Base-by-base conservation (phyloP, 768 basidiomycete species). In the Clitopilus passeckerianus region DNA sequence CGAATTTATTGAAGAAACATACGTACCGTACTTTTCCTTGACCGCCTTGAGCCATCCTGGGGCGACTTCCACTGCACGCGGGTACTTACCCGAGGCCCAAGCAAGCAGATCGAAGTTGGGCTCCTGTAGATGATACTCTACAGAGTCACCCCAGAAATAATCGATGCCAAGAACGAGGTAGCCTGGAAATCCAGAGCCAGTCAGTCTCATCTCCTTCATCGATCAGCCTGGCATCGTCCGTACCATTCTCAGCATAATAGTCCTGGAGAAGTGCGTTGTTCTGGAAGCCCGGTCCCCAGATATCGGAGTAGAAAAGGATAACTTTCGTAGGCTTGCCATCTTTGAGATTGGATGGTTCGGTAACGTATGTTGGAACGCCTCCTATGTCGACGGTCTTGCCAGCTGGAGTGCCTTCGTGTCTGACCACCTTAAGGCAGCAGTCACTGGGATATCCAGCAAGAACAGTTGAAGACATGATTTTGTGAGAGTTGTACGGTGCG, bases 231-330 rank as follows among this genome's bases (percentile, higher is more conserved):
- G 27, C 18, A 6, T 14, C 8, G 5, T 33, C 20, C 34, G 27
- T 24, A 87, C 87, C 86, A 18, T 81, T 74, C 6, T 80, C 72
- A 1, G 87, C 86, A 61, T 82, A 86, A 64, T 80, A 88, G 66
- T 89, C 86, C 65, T 86, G 84, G 5, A 89, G 58, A 20, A 87
- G 72, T 68, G 85, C 74, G 53, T 77, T 80, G 67, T 87, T 88
- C 61, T 80, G 56, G 65, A 75, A 85, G 59, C 85, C 78, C 1
- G 87, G 82, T 0, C 87, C 81, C 63, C 75, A 87, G 1, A 87
- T 77, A 61, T 89, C 87, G 0, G 85, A 63, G 60, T 83, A 80
- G 73, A 76, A 88, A 23, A 89, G 67, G 16, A 89, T 68, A 57
- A 89, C 72, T 61, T 75, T 76, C 6, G 34, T 23, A 15, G 54